Percentiles rank a stretch among this genome's conserved stretches.
These are phyloP conservation scores for Magnolia sinica DNA, from an alignment of 164 flowering plant species.

Conservation along the genomic window DNA sequence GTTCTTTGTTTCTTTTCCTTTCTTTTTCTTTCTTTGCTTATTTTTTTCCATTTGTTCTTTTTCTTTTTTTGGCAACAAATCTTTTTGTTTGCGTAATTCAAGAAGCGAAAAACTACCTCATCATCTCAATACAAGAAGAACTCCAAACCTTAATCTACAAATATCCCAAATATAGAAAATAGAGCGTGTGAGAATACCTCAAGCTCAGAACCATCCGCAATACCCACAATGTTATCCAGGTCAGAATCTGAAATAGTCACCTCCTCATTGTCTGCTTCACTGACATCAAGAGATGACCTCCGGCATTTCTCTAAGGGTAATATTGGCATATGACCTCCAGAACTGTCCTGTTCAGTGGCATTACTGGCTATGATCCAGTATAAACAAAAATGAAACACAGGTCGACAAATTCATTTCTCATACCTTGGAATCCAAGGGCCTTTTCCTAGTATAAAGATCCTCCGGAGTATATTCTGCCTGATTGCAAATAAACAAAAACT, in stretches of 20 bases:
- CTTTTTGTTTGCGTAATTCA: too few relatives aligned
- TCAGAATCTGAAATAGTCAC: constrained; percentile 68
- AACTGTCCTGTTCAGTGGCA: constrained; percentile 48
- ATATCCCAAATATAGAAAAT: background rate
- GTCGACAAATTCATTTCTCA: background rate
- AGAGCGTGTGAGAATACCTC: constrained; percentile 46
- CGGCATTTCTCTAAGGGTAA: constrained; percentile 34
- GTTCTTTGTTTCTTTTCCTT: background rate
- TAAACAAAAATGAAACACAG: background rate
- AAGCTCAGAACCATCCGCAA: constrained; percentile 57
- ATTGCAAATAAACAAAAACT: constrained; percentile 11
- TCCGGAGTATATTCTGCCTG: constrained; percentile 94
- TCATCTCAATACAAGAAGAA: background rate
- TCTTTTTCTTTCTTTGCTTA: too few relatives aligned
- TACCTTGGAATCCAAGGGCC: constrained; percentile 69
- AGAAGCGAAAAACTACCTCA: too few relatives aligned
- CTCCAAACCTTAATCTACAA: too few relatives aligned
- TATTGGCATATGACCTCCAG: constrained; percentile 37
- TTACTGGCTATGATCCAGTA: constrained; percentile 4
- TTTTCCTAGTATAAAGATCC: constrained; percentile 68
- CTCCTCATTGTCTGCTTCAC: constrained; percentile 46
- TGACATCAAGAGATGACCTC: constrained; percentile 35
- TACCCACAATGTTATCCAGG: constrained; percentile 82
- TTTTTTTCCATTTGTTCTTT: too few relatives aligned
- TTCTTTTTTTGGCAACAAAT: too few relatives aligned